These are phyloP conservation scores for Hyaloperonospora arabidopsidis DNA, from an alignment of 352 stramenopile species.

Conservation along the genomic window DNA sequence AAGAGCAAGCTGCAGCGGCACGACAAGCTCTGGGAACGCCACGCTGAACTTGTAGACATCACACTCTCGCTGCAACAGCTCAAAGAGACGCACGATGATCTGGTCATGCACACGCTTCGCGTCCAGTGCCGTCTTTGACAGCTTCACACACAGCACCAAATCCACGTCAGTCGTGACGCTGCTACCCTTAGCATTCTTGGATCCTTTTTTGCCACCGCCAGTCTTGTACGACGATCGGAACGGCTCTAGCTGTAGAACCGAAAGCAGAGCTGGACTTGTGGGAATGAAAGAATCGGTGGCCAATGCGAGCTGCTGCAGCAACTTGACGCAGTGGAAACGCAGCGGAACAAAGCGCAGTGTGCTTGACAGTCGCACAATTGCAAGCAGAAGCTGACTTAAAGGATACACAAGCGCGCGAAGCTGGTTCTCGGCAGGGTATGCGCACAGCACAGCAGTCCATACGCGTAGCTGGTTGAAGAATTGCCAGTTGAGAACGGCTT, in stretches of 20 bases:
- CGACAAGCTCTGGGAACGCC: slow-evolving; percentile 91
- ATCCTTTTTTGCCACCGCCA: slow-evolving; percentile 34
- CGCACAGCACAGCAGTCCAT: slow-evolving; percentile 93
- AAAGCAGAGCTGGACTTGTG: slow-evolving; percentile 89
- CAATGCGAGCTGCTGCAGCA: slow-evolving; percentile 94
- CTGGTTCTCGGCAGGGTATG: slow-evolving; percentile 77
- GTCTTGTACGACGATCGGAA: slow-evolving; percentile 81
- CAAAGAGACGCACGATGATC: slow-evolving; percentile 88
- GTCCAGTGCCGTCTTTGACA: slow-evolving; percentile 86
- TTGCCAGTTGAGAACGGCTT: slow-evolving; percentile 94
- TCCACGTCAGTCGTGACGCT: slow-evolving; percentile 50
- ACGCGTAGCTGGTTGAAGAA: slow-evolving; percentile 96
- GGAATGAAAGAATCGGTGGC: slow-evolving; percentile 93
- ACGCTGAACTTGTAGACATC: slow-evolving; percentile 94
- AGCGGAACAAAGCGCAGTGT: slow-evolving; percentile 86
- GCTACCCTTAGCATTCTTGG: slow-evolving; percentile 14
- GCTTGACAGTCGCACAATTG: slow-evolving; percentile 65
- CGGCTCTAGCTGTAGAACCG: slow-evolving; percentile 89
- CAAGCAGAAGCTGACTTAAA: slow-evolving; percentile 86
- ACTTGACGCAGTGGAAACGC: slow-evolving; percentile 93
- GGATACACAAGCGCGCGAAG: slow-evolving; percentile 93
- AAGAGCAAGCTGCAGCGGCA: slow-evolving; percentile 83
- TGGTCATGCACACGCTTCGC: slow-evolving; percentile 84
- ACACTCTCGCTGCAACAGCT: slow-evolving; percentile 91
- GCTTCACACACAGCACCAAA: slow-evolving; percentile 83